Evolutionary conservation across 2,329 filamentous ascomycete species (phyloP).

Genomic region (Bipolaris oryzae): DNA sequence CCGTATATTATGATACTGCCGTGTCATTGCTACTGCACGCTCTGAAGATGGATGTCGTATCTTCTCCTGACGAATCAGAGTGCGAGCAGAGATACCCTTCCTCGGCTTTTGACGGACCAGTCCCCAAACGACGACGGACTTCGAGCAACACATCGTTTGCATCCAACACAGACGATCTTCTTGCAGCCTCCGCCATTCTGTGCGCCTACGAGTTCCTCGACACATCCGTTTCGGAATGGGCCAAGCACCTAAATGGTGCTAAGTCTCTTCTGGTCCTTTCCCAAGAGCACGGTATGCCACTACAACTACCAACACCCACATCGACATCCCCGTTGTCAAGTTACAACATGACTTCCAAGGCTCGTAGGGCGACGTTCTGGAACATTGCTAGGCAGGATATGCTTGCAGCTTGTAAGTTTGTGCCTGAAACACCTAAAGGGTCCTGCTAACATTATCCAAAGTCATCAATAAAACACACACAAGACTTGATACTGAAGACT

Average conservation of each 20-base stretch:
- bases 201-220: slow-evolving; percentile 73
- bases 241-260: slow-evolving; percentile 68
- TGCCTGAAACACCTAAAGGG: background rate
- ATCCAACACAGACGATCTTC: slow-evolving; percentile 63
- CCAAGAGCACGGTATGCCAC: slow-evolving; percentile 56
- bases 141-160: slow-evolving; percentile 49
- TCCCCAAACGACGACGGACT: slow-evolving; percentile 51
- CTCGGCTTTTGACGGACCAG: slow-evolving; percentile 19
- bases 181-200: slow-evolving; percentile 69
- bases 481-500: slow-evolving; percentile 65
- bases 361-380: slow-evolving; percentile 67
- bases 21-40: slow-evolving; percentile 55
- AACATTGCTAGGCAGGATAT: slow-evolving; percentile 71
- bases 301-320: slow-evolving; percentile 51
- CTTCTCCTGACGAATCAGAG: slow-evolving; percentile 39
- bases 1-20: slow-evolving; percentile 65
- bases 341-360: slow-evolving; percentile 55
- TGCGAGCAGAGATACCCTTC: slow-evolving; percentile 24
- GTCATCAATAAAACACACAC: slow-evolving; percentile 67
- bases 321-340: slow-evolving; percentile 33
- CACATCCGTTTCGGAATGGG: slow-evolving; percentile 67
- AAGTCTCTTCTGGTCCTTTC: slow-evolving; percentile 66
- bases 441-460: slow-evolving; percentile 20
- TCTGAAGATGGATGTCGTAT: slow-evolving; percentile 41
- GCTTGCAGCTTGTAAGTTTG: slow-evolving; percentile 62